Conservation (phyloP, 768 basidiomycete genomes). For the Pleurotus tuber-regium region DNA sequence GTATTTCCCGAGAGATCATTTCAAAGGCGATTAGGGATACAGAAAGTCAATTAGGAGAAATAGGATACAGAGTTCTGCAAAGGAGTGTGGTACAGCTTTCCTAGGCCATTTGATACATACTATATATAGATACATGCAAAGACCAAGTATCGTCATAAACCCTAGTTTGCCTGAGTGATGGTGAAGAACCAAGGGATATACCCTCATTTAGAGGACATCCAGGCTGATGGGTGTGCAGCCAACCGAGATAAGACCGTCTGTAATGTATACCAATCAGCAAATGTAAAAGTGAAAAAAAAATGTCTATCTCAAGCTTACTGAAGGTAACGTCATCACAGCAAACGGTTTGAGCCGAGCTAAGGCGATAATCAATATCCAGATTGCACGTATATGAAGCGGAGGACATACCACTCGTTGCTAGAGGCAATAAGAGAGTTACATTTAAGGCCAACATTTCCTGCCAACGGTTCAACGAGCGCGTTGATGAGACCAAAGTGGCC, state of each 20-base stretch:
- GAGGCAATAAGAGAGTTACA: slow-evolving; percentile 1
- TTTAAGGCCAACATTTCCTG: background rate
- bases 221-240: slow-evolving; percentile 9
- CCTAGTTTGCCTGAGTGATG: background rate
- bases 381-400: background rate
- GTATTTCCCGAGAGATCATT: background rate
- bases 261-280: background rate
- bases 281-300: background rate
- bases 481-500: background rate
- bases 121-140: background rate
- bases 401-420: slow-evolving; percentile 1
- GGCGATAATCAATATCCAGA: background rate
- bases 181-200: background rate
- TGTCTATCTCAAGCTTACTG: background rate
- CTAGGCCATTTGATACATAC: slow-evolving; percentile 1
- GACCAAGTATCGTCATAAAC: background rate
- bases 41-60: background rate
- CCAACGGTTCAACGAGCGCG: background rate
- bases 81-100: slow-evolving; percentile 2
- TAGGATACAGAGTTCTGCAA: slow-evolving; percentile 3
- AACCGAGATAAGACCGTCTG: background rate
- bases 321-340: slow-evolving; percentile 9
- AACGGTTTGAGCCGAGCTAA: slow-evolving; percentile 3
- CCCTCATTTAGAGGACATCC: slow-evolving; percentile 2
- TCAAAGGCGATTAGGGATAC: background rate